These are phyloP conservation scores for Neurospora hispaniola DNA, from an alignment of 495 filamentous ascomycete species.

Conservation along the genomic window DNA sequence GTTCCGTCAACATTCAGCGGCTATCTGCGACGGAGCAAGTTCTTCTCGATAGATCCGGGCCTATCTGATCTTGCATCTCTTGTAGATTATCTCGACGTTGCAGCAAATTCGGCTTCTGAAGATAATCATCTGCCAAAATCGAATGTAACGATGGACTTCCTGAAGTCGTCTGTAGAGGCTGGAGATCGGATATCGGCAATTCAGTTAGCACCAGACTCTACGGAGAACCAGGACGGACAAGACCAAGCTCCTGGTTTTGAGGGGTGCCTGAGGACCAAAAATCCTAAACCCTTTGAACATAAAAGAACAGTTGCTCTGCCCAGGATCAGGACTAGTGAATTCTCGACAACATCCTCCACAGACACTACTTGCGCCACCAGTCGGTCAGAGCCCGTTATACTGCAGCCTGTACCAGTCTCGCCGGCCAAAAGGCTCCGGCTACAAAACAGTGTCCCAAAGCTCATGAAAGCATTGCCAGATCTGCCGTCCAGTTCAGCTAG, in stretches of 20 bases:
- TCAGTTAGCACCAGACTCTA: neutral
- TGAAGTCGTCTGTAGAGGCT: neutral
- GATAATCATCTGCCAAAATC: neutral
- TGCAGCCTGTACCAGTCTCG: constrained; percentile 37
- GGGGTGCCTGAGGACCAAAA: neutral
- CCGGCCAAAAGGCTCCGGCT: constrained; percentile 34
- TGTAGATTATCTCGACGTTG: constrained; percentile 8
- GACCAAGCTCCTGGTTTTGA: neutral
- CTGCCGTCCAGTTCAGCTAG: constrained; percentile 18
- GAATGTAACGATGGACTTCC: neutral
- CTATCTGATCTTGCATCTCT: constrained; percentile 15
- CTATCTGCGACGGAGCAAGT: constrained; percentile 5
- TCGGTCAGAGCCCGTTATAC: constrained; percentile 15
- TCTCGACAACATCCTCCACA: neutral
- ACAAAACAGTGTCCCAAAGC: constrained; percentile 39
- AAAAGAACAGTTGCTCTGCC: constrained; percentile 5
- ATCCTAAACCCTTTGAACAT: constrained; percentile 1
- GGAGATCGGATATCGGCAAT: neutral
- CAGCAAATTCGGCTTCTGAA: neutral
- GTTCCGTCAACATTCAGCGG: neutral
- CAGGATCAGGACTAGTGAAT: constrained; percentile 1
- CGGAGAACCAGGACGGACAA: neutral
- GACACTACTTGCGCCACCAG: neutral
- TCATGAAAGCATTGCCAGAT: constrained; percentile 41
- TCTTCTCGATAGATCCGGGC: constrained; percentile 16